A percentile compares a stretch with the other conserved stretches of the same genome.
Evolutionary conservation across 2,329 filamentous ascomycete genomes (phyloP).

Genomic region (Paecilomyces formosus): DNA sequence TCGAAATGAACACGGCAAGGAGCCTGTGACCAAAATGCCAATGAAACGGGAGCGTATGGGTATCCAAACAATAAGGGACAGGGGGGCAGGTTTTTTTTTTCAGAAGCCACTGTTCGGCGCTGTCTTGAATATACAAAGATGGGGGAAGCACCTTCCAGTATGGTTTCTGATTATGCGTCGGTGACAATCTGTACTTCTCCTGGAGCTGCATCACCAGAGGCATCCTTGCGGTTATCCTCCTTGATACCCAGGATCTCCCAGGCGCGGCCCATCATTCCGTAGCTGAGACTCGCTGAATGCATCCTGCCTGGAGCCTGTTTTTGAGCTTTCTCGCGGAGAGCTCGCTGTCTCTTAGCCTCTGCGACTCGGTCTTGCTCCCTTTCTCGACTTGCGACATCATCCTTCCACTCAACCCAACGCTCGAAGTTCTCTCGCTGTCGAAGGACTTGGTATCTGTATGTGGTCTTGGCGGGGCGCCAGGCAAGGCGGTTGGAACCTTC

Average conservation of each 20-base stretch:
- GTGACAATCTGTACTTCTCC: constrained; percentile 1
- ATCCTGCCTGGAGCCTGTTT: constrained; percentile 14
- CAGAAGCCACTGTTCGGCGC: not conserved
- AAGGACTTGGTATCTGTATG: constrained; percentile 36
- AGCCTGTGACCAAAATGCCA: not conserved
- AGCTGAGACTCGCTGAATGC: constrained; percentile 23
- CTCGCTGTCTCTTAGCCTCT: constrained; percentile 24
- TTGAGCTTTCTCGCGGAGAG: constrained; percentile 19
- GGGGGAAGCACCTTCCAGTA: not conserved
- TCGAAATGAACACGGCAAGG: not conserved
- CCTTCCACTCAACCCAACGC: constrained; percentile 38
- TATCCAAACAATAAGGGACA: not conserved
- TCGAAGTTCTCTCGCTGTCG: constrained; percentile 40
- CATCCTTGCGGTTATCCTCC: constrained; percentile 19
- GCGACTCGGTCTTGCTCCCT: constrained; percentile 29
- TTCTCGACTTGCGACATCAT: constrained; percentile 31
- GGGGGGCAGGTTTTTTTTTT: not conserved
- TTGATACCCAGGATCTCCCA: constrained; percentile 36
- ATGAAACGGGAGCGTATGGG: not conserved
- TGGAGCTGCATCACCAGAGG: not conserved
- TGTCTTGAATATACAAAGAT: not conserved
- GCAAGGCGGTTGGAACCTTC: constrained; percentile 19
- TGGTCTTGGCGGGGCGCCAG: constrained; percentile 37
- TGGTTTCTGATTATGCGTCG: not conserved
- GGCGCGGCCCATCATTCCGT: constrained; percentile 34